Evolutionary conservation across 2,329 filamentous ascomycete species (phyloP).

Genomic region (Fusarium sp.): DNA sequence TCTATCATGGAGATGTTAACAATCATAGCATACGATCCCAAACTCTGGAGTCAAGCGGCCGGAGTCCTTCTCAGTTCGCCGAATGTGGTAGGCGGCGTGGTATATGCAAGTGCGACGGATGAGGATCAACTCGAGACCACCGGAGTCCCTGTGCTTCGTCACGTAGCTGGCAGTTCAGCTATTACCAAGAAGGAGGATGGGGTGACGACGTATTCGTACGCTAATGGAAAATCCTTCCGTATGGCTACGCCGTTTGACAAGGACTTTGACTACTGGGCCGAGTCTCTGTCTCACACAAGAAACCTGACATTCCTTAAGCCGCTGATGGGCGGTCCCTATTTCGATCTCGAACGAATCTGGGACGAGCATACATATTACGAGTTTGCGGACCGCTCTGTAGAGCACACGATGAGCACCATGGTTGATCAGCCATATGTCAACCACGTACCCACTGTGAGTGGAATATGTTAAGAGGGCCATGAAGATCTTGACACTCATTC

Average conservation of each 20-base stretch:
- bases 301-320: slow-evolving; percentile 74
- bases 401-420: slow-evolving; percentile 85
- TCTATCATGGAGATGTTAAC: background rate
- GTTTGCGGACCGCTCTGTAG: slow-evolving; percentile 76
- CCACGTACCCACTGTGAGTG: slow-evolving; percentile 75
- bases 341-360: slow-evolving; percentile 83
- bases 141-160: slow-evolving; percentile 25
- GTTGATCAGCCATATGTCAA: slow-evolving; percentile 84
- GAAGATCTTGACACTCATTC: background rate
- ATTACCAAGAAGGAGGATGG: slow-evolving; percentile 5
- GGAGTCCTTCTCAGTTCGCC: slow-evolving; percentile 36
- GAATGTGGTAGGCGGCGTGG: slow-evolving; percentile 36
- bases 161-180: slow-evolving; percentile 33
- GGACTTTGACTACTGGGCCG: slow-evolving; percentile 64
- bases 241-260: slow-evolving; percentile 59
- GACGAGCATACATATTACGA: slow-evolving; percentile 81
- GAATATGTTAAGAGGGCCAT: background rate
- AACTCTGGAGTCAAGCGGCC: slow-evolving; percentile 40
- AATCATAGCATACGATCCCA: slow-evolving; percentile 22
- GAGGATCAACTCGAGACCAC: background rate
- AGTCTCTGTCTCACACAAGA: slow-evolving; percentile 74
- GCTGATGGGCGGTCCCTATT: slow-evolving; percentile 71
- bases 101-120: slow-evolving; percentile 33
- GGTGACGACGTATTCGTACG: slow-evolving; percentile 57
- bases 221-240: slow-evolving; percentile 53